Conservation (phyloP, 305 asterid genomes). For the Fraxinus dipetala region DNA sequence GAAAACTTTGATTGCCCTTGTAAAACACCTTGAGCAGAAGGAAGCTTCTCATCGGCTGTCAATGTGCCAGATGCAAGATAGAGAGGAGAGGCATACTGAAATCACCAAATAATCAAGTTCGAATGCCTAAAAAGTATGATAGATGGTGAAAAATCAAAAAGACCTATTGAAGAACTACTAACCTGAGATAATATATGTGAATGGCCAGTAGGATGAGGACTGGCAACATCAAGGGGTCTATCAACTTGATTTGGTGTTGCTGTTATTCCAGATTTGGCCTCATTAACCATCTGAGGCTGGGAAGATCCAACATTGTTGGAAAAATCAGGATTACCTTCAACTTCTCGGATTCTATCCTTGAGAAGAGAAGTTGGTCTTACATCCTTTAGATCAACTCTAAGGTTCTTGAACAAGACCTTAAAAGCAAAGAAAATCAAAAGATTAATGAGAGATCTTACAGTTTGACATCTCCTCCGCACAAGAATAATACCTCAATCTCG, state of each 20-base stretch:
- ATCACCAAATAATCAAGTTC: constrained; percentile 26
- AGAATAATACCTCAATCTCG: constrained; percentile 79
- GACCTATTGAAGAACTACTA: constrained; percentile 22
- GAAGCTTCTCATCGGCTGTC: constrained; percentile 79
- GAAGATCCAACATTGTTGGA: constrained; percentile 72
- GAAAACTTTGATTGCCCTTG: constrained; percentile 73
- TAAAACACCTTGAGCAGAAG: constrained; percentile 64
- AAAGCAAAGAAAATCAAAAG: constrained; percentile 22
- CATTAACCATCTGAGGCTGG: constrained; percentile 61
- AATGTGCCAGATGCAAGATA: constrained; percentile 69
- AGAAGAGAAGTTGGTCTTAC: constrained; percentile 84
- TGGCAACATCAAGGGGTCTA: constrained; percentile 58
- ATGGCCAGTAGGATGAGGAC: constrained; percentile 69
- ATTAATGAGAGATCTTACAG: constrained; percentile 7
- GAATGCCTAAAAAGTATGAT: background rate
- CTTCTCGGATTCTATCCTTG: constrained; percentile 74
- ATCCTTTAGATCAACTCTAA: constrained; percentile 84
- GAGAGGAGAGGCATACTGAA: constrained; percentile 66
- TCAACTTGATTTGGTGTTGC: constrained; percentile 74
- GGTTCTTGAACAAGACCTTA: constrained; percentile 92
- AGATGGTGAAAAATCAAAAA: constrained; percentile 12
- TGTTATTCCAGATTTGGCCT: constrained; percentile 65
- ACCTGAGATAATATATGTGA: constrained; percentile 73
- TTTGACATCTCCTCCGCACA: background rate
- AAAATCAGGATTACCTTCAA: constrained; percentile 98